phyloP scores from a whole-genome alignment of 2,329 filamentous ascomycete species.

The Ascochyta fabae region DNA sequence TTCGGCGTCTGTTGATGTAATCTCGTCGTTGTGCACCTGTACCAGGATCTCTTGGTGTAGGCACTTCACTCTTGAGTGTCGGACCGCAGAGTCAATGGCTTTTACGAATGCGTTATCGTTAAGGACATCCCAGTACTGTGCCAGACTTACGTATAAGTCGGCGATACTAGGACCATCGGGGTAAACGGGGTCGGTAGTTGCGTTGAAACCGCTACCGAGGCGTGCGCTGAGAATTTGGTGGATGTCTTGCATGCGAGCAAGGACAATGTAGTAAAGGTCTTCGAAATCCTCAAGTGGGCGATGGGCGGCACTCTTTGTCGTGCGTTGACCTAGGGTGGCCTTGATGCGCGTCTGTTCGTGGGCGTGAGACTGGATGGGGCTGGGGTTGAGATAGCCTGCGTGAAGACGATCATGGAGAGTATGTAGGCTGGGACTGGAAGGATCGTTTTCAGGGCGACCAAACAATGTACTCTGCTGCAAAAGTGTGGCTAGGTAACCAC shows the following conservation, averaged over 20 bases:
- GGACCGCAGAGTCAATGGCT: conserved; percentile 36
- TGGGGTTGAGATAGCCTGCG: conserved; percentile 31
- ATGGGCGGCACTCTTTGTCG: conserved; percentile 69
- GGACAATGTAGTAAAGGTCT: conserved; percentile 42
- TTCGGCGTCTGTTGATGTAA: conserved; percentile 21
- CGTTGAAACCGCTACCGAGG: conserved; percentile 36
- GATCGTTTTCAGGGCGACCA: conserved; percentile 11
- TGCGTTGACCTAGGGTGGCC: conserved; percentile 61
- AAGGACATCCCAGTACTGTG: conserved; percentile 31
- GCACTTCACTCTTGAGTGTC: conserved; percentile 22
- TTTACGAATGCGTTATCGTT: conserved; percentile 33
- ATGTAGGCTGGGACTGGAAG: conserved; percentile 38
- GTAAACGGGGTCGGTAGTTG: conserved; percentile 16
- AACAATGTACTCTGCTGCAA: conserved; percentile 20
- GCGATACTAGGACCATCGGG: conserved; percentile 21
- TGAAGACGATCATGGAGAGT: conserved; percentile 45
- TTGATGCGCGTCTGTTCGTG: conserved; percentile 18
- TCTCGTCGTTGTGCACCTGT: conserved; percentile 16
- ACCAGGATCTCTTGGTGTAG: conserved; percentile 26
- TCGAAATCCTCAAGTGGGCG: conserved; percentile 43
- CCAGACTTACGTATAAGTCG: conserved; percentile 23
- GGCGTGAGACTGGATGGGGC: conserved; percentile 20
- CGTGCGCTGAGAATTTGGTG: conserved; percentile 31
- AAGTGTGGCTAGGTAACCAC: conserved; percentile 24
- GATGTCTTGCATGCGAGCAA: conserved; percentile 37